A percentile compares a stretch with the other conserved stretches of the same genome.
phyloP scores from a whole-genome alignment of 2,329 filamentous ascomycete species.

The Apiospora kogelbergensis region DNA sequence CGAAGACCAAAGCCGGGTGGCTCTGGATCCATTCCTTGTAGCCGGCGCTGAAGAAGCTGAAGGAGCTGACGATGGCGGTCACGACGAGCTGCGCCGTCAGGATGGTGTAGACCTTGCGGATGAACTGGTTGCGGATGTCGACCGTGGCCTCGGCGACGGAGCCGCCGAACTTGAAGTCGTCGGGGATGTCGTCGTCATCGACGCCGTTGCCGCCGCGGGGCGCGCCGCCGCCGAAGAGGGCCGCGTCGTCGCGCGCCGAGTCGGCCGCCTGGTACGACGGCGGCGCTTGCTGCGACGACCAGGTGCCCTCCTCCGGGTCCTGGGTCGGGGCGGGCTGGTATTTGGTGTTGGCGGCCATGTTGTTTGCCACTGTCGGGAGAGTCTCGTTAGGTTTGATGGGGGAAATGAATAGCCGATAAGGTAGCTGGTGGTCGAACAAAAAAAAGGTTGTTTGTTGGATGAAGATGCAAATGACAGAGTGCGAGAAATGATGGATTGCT shows the following conservation, averaged over 20 bases:
- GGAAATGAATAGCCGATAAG: neutral
- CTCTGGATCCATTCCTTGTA: slow-evolving; percentile 88
- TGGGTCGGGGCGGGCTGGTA: slow-evolving; percentile 82
- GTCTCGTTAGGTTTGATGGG: neutral
- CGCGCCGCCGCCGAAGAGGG: slow-evolving; percentile 63
- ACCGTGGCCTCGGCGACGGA: slow-evolving; percentile 91
- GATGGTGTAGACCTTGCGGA: slow-evolving; percentile 97
- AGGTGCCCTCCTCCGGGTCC: slow-evolving; percentile 75
- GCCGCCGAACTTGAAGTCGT: slow-evolving; percentile 99
- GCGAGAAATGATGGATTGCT: neutral
- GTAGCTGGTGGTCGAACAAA: neutral
- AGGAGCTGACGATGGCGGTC: slow-evolving; percentile 75
- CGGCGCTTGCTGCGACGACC: slow-evolving; percentile 68
- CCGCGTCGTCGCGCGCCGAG: slow-evolving; percentile 43
- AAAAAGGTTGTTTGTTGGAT: neutral
- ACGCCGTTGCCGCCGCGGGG: slow-evolving; percentile 75
- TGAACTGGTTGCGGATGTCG: slow-evolving; percentile 94
- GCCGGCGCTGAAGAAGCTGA: slow-evolving; percentile 78
- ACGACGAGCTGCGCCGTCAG: slow-evolving; percentile 90
- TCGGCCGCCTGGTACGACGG: slow-evolving; percentile 68
- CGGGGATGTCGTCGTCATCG: slow-evolving; percentile 86
- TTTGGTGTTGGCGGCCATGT: slow-evolving; percentile 77
- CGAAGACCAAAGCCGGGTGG: slow-evolving; percentile 81
- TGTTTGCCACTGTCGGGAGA: neutral
- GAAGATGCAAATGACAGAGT: neutral